phyloP scores from a whole-genome alignment of 1,139 yeast species.

The Geotrichum reessii region DNA sequence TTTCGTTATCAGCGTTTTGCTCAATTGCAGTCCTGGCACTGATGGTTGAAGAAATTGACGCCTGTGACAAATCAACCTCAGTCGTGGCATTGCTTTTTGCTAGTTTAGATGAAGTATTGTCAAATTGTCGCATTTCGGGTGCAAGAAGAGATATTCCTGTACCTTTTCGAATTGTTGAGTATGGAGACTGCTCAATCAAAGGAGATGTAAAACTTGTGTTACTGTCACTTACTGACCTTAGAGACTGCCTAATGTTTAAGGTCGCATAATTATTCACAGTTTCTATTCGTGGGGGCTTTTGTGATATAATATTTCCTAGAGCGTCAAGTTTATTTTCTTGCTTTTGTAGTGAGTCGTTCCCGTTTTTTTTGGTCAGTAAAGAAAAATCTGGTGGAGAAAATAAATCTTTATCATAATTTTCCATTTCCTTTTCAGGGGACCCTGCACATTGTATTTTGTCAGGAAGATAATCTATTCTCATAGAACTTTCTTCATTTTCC shows the following conservation, averaged over 20 bases:
- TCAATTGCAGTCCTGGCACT: not conserved
- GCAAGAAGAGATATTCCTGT: not conserved
- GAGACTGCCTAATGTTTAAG: not conserved
- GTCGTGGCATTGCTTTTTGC: not conserved
- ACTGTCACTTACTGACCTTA: not conserved
- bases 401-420: constrained; percentile 50
- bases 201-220: not conserved
- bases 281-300: not conserved
- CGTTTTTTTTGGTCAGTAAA: not conserved
- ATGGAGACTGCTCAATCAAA: not conserved
- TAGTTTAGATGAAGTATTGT: not conserved
- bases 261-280: not conserved
- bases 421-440: constrained; percentile 50
- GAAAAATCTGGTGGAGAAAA: constrained; percentile 19
- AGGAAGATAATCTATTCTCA: constrained; percentile 52
- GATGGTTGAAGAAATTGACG: not conserved
- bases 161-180: not conserved
- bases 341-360: not conserved
- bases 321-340: not conserved
- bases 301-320: not conserved
- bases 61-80: not conserved
- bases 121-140: not conserved
- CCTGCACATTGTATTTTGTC: constrained; percentile 21
- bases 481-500: constrained; percentile 75
- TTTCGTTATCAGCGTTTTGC: not conserved